Evolutionary conservation across 148 eudicot species (phyloP).

Genomic region (Chenopodium berlandieri): DNA sequence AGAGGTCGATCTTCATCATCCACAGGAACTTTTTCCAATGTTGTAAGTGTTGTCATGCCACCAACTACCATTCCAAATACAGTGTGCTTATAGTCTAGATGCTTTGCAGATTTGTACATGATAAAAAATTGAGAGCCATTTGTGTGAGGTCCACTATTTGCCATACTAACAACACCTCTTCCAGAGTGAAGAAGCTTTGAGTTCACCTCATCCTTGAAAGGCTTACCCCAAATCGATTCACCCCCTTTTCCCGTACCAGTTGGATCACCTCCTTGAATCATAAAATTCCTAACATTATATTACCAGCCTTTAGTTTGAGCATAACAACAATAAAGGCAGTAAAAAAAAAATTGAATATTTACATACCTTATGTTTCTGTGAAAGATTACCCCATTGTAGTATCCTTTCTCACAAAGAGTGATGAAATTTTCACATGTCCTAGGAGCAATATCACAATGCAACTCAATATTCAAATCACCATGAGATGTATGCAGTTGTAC

Average conservation of each 20-base stretch:
- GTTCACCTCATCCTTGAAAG: constrained; percentile 91
- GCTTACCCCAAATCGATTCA: constrained; percentile 94
- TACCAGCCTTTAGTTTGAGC: constrained; percentile 13
- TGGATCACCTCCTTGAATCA: constrained; percentile 99
- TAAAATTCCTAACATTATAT: constrained; percentile 60
- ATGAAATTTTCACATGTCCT: constrained; percentile 95
- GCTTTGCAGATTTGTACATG: constrained; percentile 89
- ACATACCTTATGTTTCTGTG: constrained; percentile 85
- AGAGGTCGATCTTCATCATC: constrained; percentile 90
- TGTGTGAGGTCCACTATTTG: constrained; percentile 93
- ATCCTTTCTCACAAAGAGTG: constrained; percentile 89
- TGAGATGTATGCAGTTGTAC: constrained; percentile 89
- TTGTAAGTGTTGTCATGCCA: constrained; percentile 76
- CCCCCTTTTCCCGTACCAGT: constrained; percentile 99
- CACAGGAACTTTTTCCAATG: constrained; percentile 93
- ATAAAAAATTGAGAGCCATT: constrained; percentile 97
- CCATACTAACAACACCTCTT: constrained; percentile 99
- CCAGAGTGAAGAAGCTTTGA: constrained; percentile 92
- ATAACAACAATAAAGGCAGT: neutral
- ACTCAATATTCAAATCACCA: constrained; percentile 94
- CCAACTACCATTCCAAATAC: constrained; percentile 97
- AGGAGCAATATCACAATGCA: constrained; percentile 89
- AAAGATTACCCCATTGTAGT: constrained; percentile 83
- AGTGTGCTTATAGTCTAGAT: constrained; percentile 91
- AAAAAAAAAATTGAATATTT: neutral